Evolutionary conservation across 495 filamentous ascomycete species (phyloP).

Genomic region (Aspergillus bridgeri): DNA sequence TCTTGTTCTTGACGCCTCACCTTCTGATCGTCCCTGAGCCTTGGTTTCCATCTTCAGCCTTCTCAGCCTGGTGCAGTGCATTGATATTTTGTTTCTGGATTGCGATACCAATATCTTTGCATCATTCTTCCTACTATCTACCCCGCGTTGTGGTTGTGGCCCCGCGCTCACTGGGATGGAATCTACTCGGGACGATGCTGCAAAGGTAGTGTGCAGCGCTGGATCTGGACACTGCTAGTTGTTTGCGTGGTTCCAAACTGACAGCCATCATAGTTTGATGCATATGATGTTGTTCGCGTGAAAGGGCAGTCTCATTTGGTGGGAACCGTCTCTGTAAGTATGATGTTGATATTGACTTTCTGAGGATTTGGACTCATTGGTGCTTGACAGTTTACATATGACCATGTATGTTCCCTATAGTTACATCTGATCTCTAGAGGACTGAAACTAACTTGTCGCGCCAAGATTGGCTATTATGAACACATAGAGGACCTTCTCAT

Average conservation of each 20-base stretch:
- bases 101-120: too few species aligned
- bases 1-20: too few species aligned
- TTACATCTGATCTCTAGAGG: not conserved
- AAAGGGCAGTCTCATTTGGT: conserved; percentile 25
- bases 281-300: conserved; percentile 25
- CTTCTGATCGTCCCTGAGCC: too few species aligned
- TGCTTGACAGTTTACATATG: conserved; percentile 19
- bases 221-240: not conserved
- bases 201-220: not conserved
- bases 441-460: conserved; percentile 8
- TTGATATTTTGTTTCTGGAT: too few species aligned
- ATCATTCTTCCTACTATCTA: too few species aligned
- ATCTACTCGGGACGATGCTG: not conserved
- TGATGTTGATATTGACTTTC: not conserved
- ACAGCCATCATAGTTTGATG: conserved; percentile 15
- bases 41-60: too few species aligned
- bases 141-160: too few species aligned
- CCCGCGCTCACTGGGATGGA: not conserved
- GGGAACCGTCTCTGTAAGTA: conserved; percentile 24
- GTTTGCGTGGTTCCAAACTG: not conserved
- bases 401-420: conserved; percentile 18
- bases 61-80: too few species aligned
- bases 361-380: conserved; percentile 6
- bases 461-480: conserved; percentile 18
- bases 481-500: conserved; percentile 13